phyloP scores from a whole-genome alignment of 768 basidiomycete species.

The Sporobolomyces phaffii region DNA sequence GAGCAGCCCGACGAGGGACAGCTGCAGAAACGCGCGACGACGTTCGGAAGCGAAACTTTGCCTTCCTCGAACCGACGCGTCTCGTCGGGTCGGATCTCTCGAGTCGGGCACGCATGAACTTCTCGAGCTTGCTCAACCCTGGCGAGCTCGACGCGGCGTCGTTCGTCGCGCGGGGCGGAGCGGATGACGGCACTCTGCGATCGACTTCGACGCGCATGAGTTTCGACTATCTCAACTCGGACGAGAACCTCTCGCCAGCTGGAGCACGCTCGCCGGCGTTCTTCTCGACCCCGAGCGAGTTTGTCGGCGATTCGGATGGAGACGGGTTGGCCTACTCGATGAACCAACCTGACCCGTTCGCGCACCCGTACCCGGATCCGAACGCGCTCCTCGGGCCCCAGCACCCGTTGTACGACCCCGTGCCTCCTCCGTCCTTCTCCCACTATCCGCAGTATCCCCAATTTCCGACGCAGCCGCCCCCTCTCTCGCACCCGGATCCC shows the following conservation, averaged over 20 bases:
- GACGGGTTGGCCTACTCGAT: background rate
- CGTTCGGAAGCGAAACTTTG: too few species aligned
- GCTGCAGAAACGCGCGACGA: too few species aligned
- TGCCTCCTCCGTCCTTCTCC: background rate
- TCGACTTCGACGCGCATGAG: background rate
- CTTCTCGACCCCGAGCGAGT: constrained; percentile 12
- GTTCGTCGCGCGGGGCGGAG: background rate
- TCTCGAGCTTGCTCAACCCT: constrained; percentile 8
- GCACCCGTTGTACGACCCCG: background rate
- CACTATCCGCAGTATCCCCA: background rate
- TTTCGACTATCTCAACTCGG: constrained; percentile 17
- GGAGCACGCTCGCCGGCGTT: constrained; percentile 1
- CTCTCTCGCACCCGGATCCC: background rate
- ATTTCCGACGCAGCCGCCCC: background rate
- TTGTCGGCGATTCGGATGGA: constrained; percentile 1
- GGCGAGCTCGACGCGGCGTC: background rate
- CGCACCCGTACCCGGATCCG: background rate
- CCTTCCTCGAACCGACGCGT: too few species aligned
- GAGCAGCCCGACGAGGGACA: too few species aligned
- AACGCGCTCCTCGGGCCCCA: background rate
- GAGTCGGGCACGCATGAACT: background rate
- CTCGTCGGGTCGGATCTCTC: background rate
- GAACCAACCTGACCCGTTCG: background rate
- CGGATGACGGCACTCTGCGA: background rate
- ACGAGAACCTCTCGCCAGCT: background rate